Evolutionary conservation across 2,329 filamentous ascomycete species (phyloP).

Genomic region (Trichoderma sp.): DNA sequence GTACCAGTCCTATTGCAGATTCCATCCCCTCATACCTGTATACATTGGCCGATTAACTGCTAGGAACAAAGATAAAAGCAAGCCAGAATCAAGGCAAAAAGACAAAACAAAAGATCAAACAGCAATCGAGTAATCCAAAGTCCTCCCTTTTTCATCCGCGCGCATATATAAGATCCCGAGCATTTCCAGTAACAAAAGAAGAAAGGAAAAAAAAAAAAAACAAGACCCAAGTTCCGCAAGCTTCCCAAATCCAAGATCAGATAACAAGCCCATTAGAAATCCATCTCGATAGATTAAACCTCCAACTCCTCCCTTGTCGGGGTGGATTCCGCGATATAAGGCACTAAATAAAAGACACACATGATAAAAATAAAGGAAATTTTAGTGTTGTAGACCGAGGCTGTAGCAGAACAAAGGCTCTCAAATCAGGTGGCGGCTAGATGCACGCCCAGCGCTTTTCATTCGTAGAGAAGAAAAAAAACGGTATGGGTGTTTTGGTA

Average conservation of each 20-base stretch:
- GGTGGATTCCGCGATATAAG: background rate
- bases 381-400: background rate
- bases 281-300: slow-evolving; percentile 20
- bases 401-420: background rate
- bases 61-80: slow-evolving; percentile 7
- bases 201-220: background rate
- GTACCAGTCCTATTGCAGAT: slow-evolving; percentile 21
- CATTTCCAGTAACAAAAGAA: background rate
- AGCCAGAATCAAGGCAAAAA: background rate
- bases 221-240: slow-evolving; percentile 8
- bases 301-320: slow-evolving; percentile 4
- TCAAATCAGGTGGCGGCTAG: background rate
- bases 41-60: slow-evolving; percentile 18
- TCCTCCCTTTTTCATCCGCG: slow-evolving; percentile 13
- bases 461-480: background rate
- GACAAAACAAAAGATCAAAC: background rate
- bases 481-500: slow-evolving; percentile 31
- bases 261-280: slow-evolving; percentile 10
- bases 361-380: background rate
- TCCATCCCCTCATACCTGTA: slow-evolving; percentile 9
- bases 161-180: slow-evolving; percentile 7
- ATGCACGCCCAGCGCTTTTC: slow-evolving; percentile 9
- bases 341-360: slow-evolving; percentile 7
- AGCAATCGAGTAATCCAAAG: background rate
- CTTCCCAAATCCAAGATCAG: slow-evolving; percentile 5